A percentile compares a stretch with the other conserved stretches of the same genome.
phyloP scores from a whole-genome alignment of 2,329 filamentous ascomycete species.

The Pezicula rhizophila region DNA sequence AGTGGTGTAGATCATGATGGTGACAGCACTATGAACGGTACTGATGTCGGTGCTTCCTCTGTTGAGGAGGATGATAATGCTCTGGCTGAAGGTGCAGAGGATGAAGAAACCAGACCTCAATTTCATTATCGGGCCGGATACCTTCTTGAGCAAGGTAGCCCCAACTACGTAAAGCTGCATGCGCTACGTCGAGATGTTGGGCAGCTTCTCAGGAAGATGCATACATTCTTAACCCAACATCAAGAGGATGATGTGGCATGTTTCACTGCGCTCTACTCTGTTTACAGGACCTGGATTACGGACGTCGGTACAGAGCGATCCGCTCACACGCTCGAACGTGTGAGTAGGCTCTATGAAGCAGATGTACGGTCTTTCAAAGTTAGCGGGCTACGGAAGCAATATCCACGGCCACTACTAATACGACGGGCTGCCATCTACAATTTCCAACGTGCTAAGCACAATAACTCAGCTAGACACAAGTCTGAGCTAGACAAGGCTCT shows the following conservation, averaged over 20 bases:
- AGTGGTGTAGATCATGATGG: conserved; percentile 38
- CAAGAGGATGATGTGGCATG: conserved; percentile 95
- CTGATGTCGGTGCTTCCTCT: conserved; percentile 38
- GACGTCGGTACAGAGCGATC: conserved; percentile 96
- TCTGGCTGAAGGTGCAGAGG: conserved; percentile 60
- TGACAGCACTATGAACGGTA: conserved; percentile 40
- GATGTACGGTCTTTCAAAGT: conserved; percentile 93
- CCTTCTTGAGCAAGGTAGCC: conserved; percentile 56
- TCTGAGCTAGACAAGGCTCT: conserved; percentile 84
- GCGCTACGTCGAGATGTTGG: conserved; percentile 75
- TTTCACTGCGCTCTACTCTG: conserved; percentile 87
- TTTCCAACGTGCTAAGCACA: conserved; percentile 87
- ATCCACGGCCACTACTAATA: conserved; percentile 86
- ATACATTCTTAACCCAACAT: conserved; percentile 72
- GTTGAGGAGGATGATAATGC: conserved; percentile 44
- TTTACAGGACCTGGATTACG: conserved; percentile 94
- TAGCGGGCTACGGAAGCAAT: conserved; percentile 84
- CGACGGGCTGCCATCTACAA: conserved; percentile 93
- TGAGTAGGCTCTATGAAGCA: conserved; percentile 75
- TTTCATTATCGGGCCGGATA: conserved; percentile 90
- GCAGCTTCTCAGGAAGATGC: conserved; percentile 73
- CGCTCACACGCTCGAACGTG: conserved; percentile 84
- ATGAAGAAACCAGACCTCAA: conserved; percentile 76
- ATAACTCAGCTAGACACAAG: conserved; percentile 79
- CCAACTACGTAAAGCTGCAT: conserved; percentile 72